Base-by-base conservation (phyloP, 2,329 filamentous ascomycete species). In the Fusarium sublunatum region DNA sequence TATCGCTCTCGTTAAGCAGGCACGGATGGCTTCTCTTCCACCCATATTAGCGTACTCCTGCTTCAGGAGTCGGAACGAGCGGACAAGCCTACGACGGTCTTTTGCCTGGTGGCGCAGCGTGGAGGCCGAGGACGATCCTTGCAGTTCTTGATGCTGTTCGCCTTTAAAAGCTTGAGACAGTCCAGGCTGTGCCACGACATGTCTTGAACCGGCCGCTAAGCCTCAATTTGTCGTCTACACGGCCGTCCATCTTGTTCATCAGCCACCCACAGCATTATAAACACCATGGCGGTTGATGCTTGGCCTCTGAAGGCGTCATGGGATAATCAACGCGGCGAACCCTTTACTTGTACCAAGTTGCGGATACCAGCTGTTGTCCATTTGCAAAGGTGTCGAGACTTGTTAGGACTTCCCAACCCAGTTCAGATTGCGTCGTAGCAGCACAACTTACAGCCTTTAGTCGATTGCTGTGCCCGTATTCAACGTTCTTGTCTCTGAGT, bases 131-230 rank as follows among this genome's bases (percentile, higher is more conserved):
- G 40, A 25, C 22, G 47, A 61, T 61, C 58, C 41, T 43, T 49
- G 53, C 48, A 6, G 7, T 34, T 7, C 12, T 59, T 26, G 15
- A 59, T 22, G 40, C 24, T 53, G 48, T 43, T 41, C 39, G 40
- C 45, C 28, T 26, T 22, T 38, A 24, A 13, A 47, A 28, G 48
- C 32, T 55, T 24, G 22, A 45, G 47, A 22, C 38, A 49, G 58
- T 49, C 54, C 55, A 59, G 58, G 39, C 58, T 55, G 46, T 61
- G 48, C 52, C 52, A 61, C 46, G 31, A 36, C 43, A 57, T 36
- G 13, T 40, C 15, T 57, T 48, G 46, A 24, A 26, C 31, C 36
- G 26, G 42, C 39, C 48, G n/a, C 29, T 53, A 34, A 44, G 48
- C 43, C 42, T 53, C 38, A 24, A 39, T 34, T 42, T 47, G 58